phyloP scores from a whole-genome alignment of 495 filamentous ascomycete species.

The Trichoderma asperelloides region DNA sequence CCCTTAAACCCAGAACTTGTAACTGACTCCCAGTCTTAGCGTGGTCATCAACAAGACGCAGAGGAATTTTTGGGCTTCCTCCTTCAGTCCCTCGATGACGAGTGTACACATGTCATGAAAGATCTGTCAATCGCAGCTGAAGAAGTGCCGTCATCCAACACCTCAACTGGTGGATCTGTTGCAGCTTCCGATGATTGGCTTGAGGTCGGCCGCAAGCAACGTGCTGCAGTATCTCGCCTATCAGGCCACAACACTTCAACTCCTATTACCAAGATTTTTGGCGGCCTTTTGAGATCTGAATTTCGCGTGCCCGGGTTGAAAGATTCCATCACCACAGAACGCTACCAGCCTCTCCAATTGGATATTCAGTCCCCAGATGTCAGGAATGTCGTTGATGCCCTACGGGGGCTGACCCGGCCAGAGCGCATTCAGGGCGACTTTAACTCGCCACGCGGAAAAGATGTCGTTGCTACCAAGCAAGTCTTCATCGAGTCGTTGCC shows the following conservation, averaged over 20 bases:
- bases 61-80: conserved; percentile 96
- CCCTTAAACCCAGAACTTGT: background rate
- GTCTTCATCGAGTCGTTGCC: conserved; percentile 90
- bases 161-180: conserved; percentile 31
- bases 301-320: conserved; percentile 80
- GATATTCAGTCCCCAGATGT: conserved; percentile 83
- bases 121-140: conserved; percentile 33
- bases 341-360: conserved; percentile 88
- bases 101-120: conserved; percentile 71
- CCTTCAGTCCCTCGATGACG: conserved; percentile 85
- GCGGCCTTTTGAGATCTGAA: conserved; percentile 83
- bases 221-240: conserved; percentile 74
- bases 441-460: conserved; percentile 68
- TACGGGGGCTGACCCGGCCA: conserved; percentile 72
- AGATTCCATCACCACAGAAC: conserved; percentile 82
- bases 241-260: conserved; percentile 70
- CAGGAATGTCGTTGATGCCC: conserved; percentile 82
- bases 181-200: conserved; percentile 62
- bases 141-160: conserved; percentile 25
- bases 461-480: conserved; percentile 78
- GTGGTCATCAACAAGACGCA: conserved; percentile 95
- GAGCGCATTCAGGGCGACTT: conserved; percentile 85
- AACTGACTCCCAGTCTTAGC: conserved; percentile 38
- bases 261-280: conserved; percentile 89
- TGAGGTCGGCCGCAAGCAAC: conserved; percentile 90